Base-by-base conservation (phyloP, 495 filamentous ascomycete genomes). In the Corynascus novoguineensis region DNA sequence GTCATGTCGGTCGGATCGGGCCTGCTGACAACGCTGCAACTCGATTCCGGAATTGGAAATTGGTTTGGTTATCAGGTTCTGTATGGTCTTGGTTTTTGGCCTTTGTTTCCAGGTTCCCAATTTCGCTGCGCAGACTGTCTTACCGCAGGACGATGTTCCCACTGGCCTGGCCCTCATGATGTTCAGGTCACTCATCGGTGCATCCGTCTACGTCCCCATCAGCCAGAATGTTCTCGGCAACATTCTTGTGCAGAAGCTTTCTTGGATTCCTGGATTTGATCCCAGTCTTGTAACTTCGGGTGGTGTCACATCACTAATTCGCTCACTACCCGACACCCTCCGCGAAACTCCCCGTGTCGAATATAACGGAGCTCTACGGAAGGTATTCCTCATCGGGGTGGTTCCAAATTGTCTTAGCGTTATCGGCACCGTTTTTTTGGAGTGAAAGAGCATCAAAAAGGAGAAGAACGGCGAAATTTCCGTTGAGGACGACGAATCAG, bases 301-400 rank as follows among this genome's bases (percentile, higher is more conserved):
- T 15, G 34, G 34, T 15, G 34, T 10, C 34, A 37, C 34, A 10
- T 37, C 34, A 12, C 73, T 60, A 61, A 50, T 62, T n/a, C n/a
- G n/a, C n/a, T n/a, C n/a, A n/a, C n/a, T n/a, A n/a, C n/a, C n/a
- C n/a, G n/a, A n/a, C n/a, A n/a, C n/a, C n/a, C n/a, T n/a, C n/a
- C n/a, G n/a, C n/a, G n/a, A n/a, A n/a, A n/a, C n/a, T n/a, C n/a
- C n/a, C n/a, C n/a, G n/a, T n/a, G n/a, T n/a, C n/a, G n/a, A n/a
- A n/a, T n/a, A n/a, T n/a, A n/a, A n/a, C n/a, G n/a, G n/a, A n/a
- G n/a, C n/a, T n/a, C n/a, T n/a, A n/a, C n/a, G n/a, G n/a, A n/a
- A n/a, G n/a, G n/a, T n/a, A n/a, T n/a, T n/a, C n/a, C n/a, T n/a
- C n/a, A n/a, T n/a, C n/a, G n/a, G n/a, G n/a, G n/a, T n/a, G n/a